Evolutionary conservation across 1,284 basidiomycete species (phyloP).

Genomic region (Crepidotus sp.): DNA sequence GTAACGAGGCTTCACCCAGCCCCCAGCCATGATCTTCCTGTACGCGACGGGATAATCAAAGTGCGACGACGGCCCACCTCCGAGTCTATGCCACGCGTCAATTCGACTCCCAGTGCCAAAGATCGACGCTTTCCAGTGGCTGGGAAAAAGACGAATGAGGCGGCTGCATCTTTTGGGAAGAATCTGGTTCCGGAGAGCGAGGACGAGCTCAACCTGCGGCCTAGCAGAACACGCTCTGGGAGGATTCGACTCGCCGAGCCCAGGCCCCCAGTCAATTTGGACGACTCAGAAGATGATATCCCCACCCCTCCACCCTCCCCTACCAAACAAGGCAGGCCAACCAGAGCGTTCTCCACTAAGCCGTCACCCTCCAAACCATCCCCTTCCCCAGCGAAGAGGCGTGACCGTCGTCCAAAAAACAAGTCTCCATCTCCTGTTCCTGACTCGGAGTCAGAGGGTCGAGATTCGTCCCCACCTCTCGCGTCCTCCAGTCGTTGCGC

Average conservation of each 20-base stretch:
- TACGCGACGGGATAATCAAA: background rate
- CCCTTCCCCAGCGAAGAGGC: constrained; percentile 6
- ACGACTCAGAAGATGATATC: constrained; percentile 4
- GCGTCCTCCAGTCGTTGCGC: background rate
- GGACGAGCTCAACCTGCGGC: constrained; percentile 5
- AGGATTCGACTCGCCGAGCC: background rate
- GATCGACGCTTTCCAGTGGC: background rate
- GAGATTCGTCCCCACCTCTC: background rate
- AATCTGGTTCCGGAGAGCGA: constrained; percentile 1
- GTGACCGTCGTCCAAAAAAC: background rate
- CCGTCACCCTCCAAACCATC: background rate
- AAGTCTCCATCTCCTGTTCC: constrained; percentile 10
- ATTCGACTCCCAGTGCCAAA: background rate
- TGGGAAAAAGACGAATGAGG: background rate
- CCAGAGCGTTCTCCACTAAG: constrained; percentile 1
- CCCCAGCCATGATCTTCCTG: background rate
- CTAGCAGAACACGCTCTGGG: constrained; percentile 11
- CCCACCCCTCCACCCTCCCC: background rate
- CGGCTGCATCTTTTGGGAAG: background rate
- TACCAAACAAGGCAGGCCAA: background rate
- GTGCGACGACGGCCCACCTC: background rate
- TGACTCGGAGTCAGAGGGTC: constrained; percentile 8
- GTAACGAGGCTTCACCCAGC: constrained; percentile 9
- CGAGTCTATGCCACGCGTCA: background rate
- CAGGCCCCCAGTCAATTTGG: background rate